Percentiles rank a stretch among this genome's conserved stretches.
Evolutionary conservation across 1,284 basidiomycete genomes (phyloP).

Genomic region (Malassezia brasiliensis): DNA sequence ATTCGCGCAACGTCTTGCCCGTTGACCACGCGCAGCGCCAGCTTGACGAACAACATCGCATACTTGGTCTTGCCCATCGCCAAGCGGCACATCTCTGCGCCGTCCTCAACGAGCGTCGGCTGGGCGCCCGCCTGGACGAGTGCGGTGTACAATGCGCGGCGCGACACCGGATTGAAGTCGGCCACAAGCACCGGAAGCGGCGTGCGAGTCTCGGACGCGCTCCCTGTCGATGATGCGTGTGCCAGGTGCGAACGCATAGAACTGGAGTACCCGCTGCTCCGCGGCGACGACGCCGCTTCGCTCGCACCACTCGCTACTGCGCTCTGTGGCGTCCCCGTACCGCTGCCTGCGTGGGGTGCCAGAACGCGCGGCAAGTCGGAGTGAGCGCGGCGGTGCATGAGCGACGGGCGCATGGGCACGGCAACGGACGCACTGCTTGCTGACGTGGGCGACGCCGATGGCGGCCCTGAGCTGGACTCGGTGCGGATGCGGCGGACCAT

Average conservation of each 20-base stretch:
- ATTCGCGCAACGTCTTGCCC: slow-evolving; percentile 84
- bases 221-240: too few relatives aligned
- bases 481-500: slow-evolving; percentile 75
- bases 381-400: not conserved
- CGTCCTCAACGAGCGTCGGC: slow-evolving; percentile 85
- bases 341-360: not conserved
- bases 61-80: slow-evolving; percentile 86
- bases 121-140: slow-evolving; percentile 84
- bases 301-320: not conserved
- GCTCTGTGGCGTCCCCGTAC: not conserved
- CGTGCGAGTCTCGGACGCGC: too few relatives aligned
- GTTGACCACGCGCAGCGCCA: slow-evolving; percentile 82
- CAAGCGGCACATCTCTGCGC: slow-evolving; percentile 87
- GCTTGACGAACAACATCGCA: slow-evolving; percentile 68
- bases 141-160: slow-evolving; percentile 66
- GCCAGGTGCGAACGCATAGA: not conserved
- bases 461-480: not conserved
- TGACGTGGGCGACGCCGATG: not conserved
- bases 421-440: not conserved
- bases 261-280: not conserved
- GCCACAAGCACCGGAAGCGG: slow-evolving; percentile 58
- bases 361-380: not conserved
- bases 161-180: slow-evolving; percentile 77
- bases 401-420: not conserved
- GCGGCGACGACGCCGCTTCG: not conserved